A percentile compares a stretch with the other conserved stretches of the same genome.
phyloP scores from a whole-genome alignment of 148 eudicot species.

The Fagopyrum homotropicum region DNA sequence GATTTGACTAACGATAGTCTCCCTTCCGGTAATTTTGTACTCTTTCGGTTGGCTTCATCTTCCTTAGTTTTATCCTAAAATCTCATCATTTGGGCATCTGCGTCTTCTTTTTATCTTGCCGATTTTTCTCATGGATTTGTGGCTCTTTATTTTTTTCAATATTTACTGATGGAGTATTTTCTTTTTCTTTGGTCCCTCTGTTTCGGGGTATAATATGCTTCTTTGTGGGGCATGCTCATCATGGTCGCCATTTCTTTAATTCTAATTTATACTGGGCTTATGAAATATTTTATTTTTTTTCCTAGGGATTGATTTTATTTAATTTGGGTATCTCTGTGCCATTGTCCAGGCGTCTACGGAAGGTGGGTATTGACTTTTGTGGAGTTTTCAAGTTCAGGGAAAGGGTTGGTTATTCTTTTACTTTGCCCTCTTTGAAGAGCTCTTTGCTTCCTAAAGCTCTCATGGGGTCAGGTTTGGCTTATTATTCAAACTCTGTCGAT shows the following conservation, averaged over 20 bases:
- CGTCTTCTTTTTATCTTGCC: not conserved
- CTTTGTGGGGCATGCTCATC: conserved; percentile 11
- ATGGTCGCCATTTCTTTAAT: conserved; percentile 4
- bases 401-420: not conserved
- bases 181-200: conserved; percentile 4
- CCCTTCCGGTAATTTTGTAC: conserved; percentile 3
- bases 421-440: conserved; percentile 3
- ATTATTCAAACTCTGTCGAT: conserved; percentile 4
- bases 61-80: not conserved
- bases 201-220: conserved; percentile 6
- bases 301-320: not conserved
- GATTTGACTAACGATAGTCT: not conserved
- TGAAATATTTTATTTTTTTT: not conserved
- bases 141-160: not conserved
- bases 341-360: conserved; percentile 13
- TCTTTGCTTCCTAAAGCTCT: conserved; percentile 1
- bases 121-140: not conserved
- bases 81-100: conserved; percentile 3
- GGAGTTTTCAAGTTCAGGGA: conserved; percentile 3
- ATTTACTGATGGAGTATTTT: not conserved
- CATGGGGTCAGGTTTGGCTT: conserved; percentile 1
- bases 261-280: not conserved
- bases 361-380: conserved; percentile 12
- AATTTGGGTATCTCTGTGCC: conserved; percentile 14
- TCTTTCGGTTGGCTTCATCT: conserved; percentile 9